Conservation (phyloP, 805 yeast species). For the Sungouiella thailandica region DNA sequence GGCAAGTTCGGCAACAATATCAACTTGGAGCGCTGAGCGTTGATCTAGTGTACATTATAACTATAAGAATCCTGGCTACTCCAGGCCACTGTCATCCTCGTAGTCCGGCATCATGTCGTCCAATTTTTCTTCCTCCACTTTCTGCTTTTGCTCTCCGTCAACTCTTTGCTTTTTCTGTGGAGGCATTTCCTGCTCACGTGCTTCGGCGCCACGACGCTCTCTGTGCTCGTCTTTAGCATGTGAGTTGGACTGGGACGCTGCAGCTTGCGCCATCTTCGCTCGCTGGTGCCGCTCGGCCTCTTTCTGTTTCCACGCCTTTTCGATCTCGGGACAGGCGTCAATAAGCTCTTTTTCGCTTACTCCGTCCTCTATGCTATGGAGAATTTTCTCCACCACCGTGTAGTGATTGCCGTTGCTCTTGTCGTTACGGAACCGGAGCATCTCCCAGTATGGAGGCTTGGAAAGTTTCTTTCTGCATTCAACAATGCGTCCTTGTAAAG, state of each 20-base stretch:
- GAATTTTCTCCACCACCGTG: slow-evolving; percentile 73
- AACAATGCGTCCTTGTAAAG: slow-evolving; percentile 82
- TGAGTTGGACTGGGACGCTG: no score
- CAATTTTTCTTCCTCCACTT: slow-evolving; percentile 10
- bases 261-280: no score
- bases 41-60: not conserved
- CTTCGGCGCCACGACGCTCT: not conserved
- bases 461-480: slow-evolving; percentile 71
- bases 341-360: slow-evolving; percentile 75
- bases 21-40: slow-evolving; percentile 60
- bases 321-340: slow-evolving; percentile 51
- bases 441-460: slow-evolving; percentile 64
- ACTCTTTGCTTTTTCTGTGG: slow-evolving; percentile 1
- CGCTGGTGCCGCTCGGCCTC: slow-evolving; percentile 32
- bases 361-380: slow-evolving; percentile 81
- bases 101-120: slow-evolving; percentile 18
- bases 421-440: slow-evolving; percentile 89
- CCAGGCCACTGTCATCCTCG: slow-evolving; percentile 19
- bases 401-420: slow-evolving; percentile 83
- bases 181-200: no score
- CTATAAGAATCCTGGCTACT: slow-evolving; percentile 1
- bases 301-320: slow-evolving; percentile 59
- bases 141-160: slow-evolving; percentile 1
- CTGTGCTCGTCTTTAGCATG: not conserved
- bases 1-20: slow-evolving; percentile 87